Evolutionary conservation across 139 green algal genomes (phyloP).

Genomic region (Tetradesmus obliquus): DNA sequence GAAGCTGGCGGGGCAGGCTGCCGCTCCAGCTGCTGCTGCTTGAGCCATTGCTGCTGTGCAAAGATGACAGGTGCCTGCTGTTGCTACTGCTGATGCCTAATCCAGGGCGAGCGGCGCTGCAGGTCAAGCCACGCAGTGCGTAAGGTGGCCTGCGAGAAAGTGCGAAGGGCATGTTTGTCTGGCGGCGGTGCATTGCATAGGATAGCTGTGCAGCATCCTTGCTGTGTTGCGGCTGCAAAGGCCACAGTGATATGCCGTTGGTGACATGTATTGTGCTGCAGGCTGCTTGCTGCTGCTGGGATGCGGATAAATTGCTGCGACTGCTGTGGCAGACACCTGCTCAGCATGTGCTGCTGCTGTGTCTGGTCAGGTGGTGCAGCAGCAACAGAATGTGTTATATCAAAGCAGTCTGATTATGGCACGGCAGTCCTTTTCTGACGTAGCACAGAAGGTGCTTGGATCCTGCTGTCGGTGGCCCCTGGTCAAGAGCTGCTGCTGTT

Average conservation of each 20-base stretch:
- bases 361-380: neutral
- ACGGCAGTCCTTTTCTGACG: no score
- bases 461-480: neutral
- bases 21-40: neutral
- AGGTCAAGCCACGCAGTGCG: neutral
- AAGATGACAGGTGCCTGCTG: neutral
- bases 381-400: neutral
- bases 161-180: neutral
- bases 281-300: neutral
- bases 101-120: neutral
- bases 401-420: neutral
- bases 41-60: neutral
- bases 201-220: neutral
- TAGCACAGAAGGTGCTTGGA: neutral
- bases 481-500: neutral
- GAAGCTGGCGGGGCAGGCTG: neutral
- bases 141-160: neutral
- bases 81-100: neutral
- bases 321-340: neutral
- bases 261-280: neutral
- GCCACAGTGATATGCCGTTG: neutral
- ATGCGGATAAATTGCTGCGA: neutral
- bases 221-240: neutral
- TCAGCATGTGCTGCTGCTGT: neutral
- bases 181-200: neutral